Base-by-base conservation (phyloP, 305 asterid genomes). In the Salvia sclarea region DNA sequence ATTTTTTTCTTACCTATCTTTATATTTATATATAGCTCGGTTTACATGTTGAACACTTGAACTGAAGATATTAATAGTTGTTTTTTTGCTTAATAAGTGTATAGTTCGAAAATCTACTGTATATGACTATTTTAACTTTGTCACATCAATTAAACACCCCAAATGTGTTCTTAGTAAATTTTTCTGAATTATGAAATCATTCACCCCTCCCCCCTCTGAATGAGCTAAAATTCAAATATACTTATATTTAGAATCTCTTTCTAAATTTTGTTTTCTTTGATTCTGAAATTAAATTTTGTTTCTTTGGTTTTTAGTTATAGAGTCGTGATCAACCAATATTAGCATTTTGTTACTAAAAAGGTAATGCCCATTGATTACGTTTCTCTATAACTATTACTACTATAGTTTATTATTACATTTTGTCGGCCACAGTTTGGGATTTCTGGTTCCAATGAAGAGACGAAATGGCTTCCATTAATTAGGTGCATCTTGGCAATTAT, bases 401-500 rank as follows among this genome's bases (percentile, higher is more conserved):
- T 12, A 30, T 53, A 6, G 40, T 40, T 55, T 49, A 28, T 2
- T 44, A 16, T 0, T 13, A 37, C 1, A n/a, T 10, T 21, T 61
- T 68, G 79, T 75, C 79, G 75, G 79, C 71, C 74, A 61, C 68
- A 13, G 38, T 10, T 50, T 47, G 12, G 21, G 38, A 21, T 61
- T 61, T 41, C 22, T 8, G 50, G 56, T 48, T 57, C 40, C 69
- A 11, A 66, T 16, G 60, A 50, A 59, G 63, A 18, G 64, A 73
- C 69, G 66, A 73, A 38, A 43, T 41, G 50, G 16, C 58, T 1
- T 37, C 37, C 53, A 40, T 69, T 59, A 28, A 48, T 24, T 49
- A 11, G 33, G 40, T 37, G 17, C 33, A 37, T 18, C n/a, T 69
- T 12, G 2, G 10, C 6, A 12, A 68, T 31, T 6, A 45, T n/a